phyloP scores from a whole-genome alignment of 2,329 filamentous ascomycete species.

The Pestalotiopsis sp. region DNA sequence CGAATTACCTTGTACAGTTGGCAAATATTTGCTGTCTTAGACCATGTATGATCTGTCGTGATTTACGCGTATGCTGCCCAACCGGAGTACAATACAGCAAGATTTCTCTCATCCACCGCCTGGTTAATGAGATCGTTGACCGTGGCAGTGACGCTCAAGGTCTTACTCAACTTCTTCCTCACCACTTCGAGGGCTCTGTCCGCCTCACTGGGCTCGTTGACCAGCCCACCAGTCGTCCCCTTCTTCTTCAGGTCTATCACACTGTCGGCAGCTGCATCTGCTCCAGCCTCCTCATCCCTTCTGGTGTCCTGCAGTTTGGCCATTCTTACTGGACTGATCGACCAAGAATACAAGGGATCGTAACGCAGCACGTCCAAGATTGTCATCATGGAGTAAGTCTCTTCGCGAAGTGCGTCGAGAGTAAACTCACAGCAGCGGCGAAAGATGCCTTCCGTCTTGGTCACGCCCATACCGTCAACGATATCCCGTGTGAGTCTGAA shows the following conservation, averaged over 20 bases:
- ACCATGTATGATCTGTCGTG: background rate
- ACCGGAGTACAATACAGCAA: slow-evolving; percentile 86
- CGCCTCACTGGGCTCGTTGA: slow-evolving; percentile 72
- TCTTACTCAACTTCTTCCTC: slow-evolving; percentile 93
- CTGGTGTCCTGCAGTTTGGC: slow-evolving; percentile 67
- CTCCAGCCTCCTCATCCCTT: slow-evolving; percentile 42
- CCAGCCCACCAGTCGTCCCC: slow-evolving; percentile 32
- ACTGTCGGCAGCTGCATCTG: slow-evolving; percentile 38
- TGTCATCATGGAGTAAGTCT: slow-evolving; percentile 97
- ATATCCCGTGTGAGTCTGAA: slow-evolving; percentile 94
- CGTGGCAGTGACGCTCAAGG: slow-evolving; percentile 88
- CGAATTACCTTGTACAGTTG: no score
- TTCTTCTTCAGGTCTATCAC: slow-evolving; percentile 45
- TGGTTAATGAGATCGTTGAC: slow-evolving; percentile 98
- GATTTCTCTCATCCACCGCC: slow-evolving; percentile 87
- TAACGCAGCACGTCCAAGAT: slow-evolving; percentile 97
- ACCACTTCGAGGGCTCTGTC: slow-evolving; percentile 91
- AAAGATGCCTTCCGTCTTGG: slow-evolving; percentile 94
- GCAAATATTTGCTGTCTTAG: background rate
- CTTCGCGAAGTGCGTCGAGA: slow-evolving; percentile 89
- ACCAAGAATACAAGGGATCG: slow-evolving; percentile 96
- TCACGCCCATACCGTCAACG: slow-evolving; percentile 95
- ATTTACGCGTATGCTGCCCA: slow-evolving; percentile 5
- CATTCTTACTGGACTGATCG: slow-evolving; percentile 72
- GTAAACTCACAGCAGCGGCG: slow-evolving; percentile 98